Conservation (phyloP, 2,329 filamentous ascomycete genomes). For the Colletotrichum camelliae region DNA sequence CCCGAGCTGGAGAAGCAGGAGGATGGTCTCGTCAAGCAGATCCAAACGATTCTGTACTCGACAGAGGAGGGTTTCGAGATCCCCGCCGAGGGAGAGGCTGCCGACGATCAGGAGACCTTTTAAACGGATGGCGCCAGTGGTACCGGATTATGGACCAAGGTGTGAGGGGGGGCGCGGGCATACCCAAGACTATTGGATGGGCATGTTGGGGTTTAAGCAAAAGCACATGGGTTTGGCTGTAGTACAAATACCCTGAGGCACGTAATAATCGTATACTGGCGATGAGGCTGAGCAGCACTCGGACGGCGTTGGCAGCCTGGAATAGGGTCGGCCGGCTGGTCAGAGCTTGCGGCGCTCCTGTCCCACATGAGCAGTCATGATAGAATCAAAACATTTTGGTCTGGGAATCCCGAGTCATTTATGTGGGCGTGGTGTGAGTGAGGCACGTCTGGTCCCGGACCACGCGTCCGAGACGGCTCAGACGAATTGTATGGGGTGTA, state of each 20-base stretch:
- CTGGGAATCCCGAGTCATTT: not conserved
- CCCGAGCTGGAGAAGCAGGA: slow-evolving; percentile 95
- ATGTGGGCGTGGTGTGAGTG: not conserved
- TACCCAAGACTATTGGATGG: not conserved
- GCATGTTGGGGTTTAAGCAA: slow-evolving; percentile 2
- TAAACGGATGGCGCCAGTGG: slow-evolving; percentile 35
- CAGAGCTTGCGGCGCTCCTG: not conserved
- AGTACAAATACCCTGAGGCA: slow-evolving; percentile 21
- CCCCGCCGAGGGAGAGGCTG: slow-evolving; percentile 74
- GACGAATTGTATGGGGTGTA: not conserved
- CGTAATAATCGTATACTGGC: slow-evolving; percentile 20
- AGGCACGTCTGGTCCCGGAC: not conserved
- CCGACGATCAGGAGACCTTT: slow-evolving; percentile 83
- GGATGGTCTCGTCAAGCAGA: slow-evolving; percentile 89
- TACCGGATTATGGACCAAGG: not conserved
- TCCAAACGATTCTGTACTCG: slow-evolving; percentile 95
- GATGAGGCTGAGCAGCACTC: slow-evolving; percentile 8
- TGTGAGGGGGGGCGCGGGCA: not conserved
- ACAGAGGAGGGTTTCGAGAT: slow-evolving; percentile 95
- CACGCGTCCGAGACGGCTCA: not conserved
- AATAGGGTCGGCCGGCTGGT: not conserved
- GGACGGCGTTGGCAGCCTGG: not conserved
- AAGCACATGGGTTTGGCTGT: slow-evolving; percentile 19
- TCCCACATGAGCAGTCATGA: slow-evolving; percentile 13
- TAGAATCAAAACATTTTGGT: slow-evolving; percentile 11